Base-by-base conservation (phyloP, 2,329 filamentous ascomycete species). In the Verticillium nubilum region DNA sequence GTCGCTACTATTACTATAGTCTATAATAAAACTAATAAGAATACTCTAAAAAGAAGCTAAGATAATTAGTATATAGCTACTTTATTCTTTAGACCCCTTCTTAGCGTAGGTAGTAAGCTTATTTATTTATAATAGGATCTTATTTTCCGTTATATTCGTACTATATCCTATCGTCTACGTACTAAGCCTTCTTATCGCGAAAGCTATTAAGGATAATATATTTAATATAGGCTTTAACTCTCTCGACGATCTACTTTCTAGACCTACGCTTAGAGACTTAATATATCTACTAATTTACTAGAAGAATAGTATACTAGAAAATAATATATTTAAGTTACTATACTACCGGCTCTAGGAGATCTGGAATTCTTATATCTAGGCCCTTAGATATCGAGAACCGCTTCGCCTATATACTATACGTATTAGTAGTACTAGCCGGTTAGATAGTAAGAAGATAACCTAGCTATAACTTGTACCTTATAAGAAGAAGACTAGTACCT, bases 201-300 rank as follows among this genome's bases (percentile, higher is more conserved):
- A 27, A 17, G 52, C 25, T 29, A 54, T 54, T 29, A 54, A 54
- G 52, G 52, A 54, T 17, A 25, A 54, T n/a, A 9, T 13, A n/a
- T 54, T 54, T 17, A 25, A 54, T 54, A n/a, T 54, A n/a, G 52
- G 52, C 52, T 54, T 54, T n/a, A n/a, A 54, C 52, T 54, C 52
- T 27, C 23, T 54, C 13, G 13, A 54, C 26, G 15, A 25, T 28
- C 25, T 54, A 17, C 26, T 54, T 10, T 27, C 52, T 54, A 54
- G 52, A 17, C 52, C 52, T 15, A 27, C 26, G 52, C 25, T 54
- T 29, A n/a, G 52, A 12, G 52, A 54, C 13, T 54, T n/a, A n/a
- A n/a, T 17, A 27, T 54, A 54, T 27, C 26, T 54, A 29, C 52
- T 9, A 13, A 25, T 54, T 54, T 29, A 29, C 23, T 54, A n/a